Percentiles rank a stretch among this genome's conserved stretches.
Conservation (phyloP, 352 stramenopile genomes). For the Globisporangium radiosum region DNA sequence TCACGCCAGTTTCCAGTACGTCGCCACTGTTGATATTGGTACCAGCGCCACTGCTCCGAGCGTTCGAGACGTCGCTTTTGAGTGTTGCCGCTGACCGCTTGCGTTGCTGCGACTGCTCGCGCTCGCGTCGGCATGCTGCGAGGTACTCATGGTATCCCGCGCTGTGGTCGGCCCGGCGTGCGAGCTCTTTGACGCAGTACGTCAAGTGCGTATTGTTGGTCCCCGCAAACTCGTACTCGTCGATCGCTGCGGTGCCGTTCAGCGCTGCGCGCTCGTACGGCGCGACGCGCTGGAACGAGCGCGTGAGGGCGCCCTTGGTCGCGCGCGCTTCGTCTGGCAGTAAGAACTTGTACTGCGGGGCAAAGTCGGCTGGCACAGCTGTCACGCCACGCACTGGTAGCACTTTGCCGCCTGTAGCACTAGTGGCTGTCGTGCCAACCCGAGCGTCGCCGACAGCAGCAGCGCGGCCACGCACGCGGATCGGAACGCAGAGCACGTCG, state of each 20-base stretch:
- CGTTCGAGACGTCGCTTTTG: conserved; percentile 43
- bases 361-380: conserved; percentile 81
- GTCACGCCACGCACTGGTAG: conserved; percentile 38
- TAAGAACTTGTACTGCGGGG: conserved; percentile 88
- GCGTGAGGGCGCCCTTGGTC: conserved; percentile 44
- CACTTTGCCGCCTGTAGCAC: too few species aligned
- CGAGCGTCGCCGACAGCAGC: conserved; percentile 35
- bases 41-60: conserved; percentile 22
- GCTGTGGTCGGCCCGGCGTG: conserved; percentile 54
- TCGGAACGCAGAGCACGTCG: conserved; percentile 32
- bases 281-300: conserved; percentile 49
- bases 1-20: conserved; percentile 28
- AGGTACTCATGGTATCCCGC: conserved; percentile 71
- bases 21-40: conserved; percentile 26
- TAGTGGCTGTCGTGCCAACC: conserved; percentile 6
- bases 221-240: conserved; percentile 78
- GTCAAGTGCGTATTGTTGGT: conserved; percentile 84
- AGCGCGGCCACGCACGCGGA: conserved; percentile 65
- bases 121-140: conserved; percentile 26
- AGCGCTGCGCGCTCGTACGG: conserved; percentile 53
- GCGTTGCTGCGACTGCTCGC: conserved; percentile 25
- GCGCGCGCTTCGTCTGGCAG: conserved; percentile 60
- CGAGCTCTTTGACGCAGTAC: conserved; percentile 81
- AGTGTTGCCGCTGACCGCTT: conserved; percentile 21
- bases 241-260: conserved; percentile 63